Evolutionary conservation across 768 basidiomycete genomes (phyloP).

Genomic region (Suillus tomentosus): DNA sequence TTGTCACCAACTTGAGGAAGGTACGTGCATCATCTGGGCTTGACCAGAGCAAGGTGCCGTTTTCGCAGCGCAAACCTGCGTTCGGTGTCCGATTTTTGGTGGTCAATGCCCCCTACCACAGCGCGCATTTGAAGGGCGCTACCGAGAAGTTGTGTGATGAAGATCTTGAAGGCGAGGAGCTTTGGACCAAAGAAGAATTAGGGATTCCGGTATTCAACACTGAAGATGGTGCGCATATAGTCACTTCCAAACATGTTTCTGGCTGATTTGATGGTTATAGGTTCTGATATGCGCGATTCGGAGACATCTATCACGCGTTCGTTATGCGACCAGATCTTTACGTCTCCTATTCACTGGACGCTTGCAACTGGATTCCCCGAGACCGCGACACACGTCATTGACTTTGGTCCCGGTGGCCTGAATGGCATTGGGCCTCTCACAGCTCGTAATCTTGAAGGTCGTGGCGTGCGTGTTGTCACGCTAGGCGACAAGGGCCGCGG

Average conservation of each 20-base stretch:
- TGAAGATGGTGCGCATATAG: constrained; percentile 70
- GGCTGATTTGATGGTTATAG: constrained; percentile 41
- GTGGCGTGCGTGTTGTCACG: constrained; percentile 88
- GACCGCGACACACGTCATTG: constrained; percentile 90
- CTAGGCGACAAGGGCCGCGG: constrained; percentile 90
- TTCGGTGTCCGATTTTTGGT: constrained; percentile 93
- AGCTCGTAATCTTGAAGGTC: constrained; percentile 87
- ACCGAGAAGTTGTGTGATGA: constrained; percentile 76
- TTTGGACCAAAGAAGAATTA: constrained; percentile 72
- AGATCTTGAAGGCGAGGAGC: constrained; percentile 75
- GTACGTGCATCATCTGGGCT: constrained; percentile 82
- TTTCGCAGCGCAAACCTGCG: constrained; percentile 92
- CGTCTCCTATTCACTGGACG: constrained; percentile 88
- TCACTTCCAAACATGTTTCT: constrained; percentile 21
- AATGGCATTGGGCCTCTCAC: constrained; percentile 94
- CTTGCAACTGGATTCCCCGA: constrained; percentile 89
- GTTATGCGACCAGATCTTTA: constrained; percentile 93
- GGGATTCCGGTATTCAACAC: constrained; percentile 90
- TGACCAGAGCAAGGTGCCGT: constrained; percentile 93
- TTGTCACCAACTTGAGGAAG: constrained; percentile 89
- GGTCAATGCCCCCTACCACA: constrained; percentile 97
- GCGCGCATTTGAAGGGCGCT: constrained; percentile 73
- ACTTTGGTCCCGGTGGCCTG: constrained; percentile 94
- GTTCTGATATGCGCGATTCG: constrained; percentile 77
- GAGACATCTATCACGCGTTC: constrained; percentile 80